Evolutionary conservation across 2,329 filamentous ascomycete genomes (phyloP), one percentile per base, ranked within the genome.

Genomic region (Pseudocercospora macadamiae): DNA sequence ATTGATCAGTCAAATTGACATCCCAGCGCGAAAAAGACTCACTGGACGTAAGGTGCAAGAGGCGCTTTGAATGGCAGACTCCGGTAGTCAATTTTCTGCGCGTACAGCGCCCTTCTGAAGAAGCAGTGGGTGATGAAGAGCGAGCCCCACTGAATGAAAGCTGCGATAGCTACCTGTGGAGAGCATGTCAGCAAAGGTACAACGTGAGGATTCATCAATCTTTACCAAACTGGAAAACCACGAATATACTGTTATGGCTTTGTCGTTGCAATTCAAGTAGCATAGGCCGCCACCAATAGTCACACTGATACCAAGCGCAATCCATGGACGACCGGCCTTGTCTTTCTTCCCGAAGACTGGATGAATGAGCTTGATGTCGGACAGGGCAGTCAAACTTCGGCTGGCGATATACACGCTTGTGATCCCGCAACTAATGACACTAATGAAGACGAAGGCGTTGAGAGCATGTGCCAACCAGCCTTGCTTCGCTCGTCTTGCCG

Each of bases 361-460:
- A 48, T 67, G 66, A n/a, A 69, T 64, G 19, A 69, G 54, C n/a
- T 59, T 62, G 26, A 74, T 51, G 26, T 74, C 72, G 0, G 71
- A 62, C 19, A 74, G 53, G 1, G 71, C 70, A n/a, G 71, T 71
- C 18, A 74, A 54, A 55, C 70, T 70, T 14, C 72, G 67, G 55
- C 70, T 74, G 0, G 71, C 68, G 6, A 74, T 66, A 45, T 74
- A 74, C 6, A 70, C 65, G 55, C 70, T 72, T 1, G 73, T 74
- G 8, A 74, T 70, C 1, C 70, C 71, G 52, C 72, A 74, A 56
- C 68, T 71, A 21, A 74, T 69, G 7, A 74, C 73, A 4, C 68
- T 71, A 7, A 74, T 51, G 52, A 74, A 74, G 26, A 74, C 72
- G 37, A 74, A 74, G 2, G 67, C 71, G 48, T 74, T 74, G 36